Percentiles rank a stretch among this genome's conserved stretches.
Conservation (phyloP, 208 protist genomes). For the Acanthamoeba divionensis region DNA sequence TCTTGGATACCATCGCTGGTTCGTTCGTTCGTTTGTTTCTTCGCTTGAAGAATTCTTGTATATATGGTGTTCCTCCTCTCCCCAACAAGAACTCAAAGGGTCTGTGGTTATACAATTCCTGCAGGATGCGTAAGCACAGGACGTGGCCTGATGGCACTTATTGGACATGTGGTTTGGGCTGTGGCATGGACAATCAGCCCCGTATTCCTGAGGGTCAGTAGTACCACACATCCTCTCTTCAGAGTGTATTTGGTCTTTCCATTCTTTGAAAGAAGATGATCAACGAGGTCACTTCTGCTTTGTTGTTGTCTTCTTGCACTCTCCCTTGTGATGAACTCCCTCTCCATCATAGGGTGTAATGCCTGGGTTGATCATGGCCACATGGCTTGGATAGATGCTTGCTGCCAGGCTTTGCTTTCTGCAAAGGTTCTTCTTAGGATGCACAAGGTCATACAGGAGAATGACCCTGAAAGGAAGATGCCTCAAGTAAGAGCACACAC, state of each 20-base stretch:
- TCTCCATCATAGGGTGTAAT: not conserved
- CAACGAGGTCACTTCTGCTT: too few relatives aligned
- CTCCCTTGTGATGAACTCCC: too few relatives aligned
- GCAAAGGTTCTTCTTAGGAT: not conserved
- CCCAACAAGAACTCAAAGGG: too few relatives aligned
- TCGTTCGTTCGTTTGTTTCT: not conserved
- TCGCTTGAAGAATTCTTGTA: too few relatives aligned
- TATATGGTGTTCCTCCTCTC: too few relatives aligned
- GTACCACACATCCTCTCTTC: too few relatives aligned
- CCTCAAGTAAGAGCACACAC: not conserved
- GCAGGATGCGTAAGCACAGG: conserved; percentile 28
- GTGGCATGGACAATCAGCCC: conserved; percentile 34
- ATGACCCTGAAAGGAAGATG: not conserved
- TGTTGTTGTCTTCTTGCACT: too few relatives aligned
- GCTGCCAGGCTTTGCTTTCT: not conserved
- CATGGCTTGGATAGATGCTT: conserved; percentile 39
- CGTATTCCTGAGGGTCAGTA: not conserved
- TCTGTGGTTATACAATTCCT: too few relatives aligned
- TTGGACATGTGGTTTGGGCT: conserved; percentile 28
- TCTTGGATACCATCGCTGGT: not conserved
- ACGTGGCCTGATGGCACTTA: conserved; percentile 30
- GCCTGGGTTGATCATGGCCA: conserved; percentile 17
- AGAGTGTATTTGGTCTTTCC: too few relatives aligned
- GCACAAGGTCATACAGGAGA: not conserved
- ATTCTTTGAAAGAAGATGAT: too few relatives aligned